These are phyloP conservation scores for Neonectria hederae DNA, from an alignment of 2,329 filamentous ascomycete species.

Conservation along the genomic window DNA sequence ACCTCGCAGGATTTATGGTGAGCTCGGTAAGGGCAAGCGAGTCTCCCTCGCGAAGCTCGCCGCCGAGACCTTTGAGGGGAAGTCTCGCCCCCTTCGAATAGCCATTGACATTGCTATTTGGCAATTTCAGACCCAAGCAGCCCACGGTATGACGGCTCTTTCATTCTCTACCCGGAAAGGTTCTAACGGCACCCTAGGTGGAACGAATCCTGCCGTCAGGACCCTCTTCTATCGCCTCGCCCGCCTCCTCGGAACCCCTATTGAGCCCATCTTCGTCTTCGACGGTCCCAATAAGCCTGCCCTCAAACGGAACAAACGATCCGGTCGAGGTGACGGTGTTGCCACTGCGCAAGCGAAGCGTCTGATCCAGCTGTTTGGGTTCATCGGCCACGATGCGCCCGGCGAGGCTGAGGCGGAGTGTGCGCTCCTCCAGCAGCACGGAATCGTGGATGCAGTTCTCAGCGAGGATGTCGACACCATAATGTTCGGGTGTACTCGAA, in stretches of 20 bases:
- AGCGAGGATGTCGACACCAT: constrained; percentile 97
- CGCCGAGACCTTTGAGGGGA: constrained; percentile 76
- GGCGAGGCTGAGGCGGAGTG: constrained; percentile 98
- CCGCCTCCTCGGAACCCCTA: constrained; percentile 77
- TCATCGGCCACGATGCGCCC: constrained; percentile 84
- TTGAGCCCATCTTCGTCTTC: constrained; percentile 90
- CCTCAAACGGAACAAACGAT: constrained; percentile 87
- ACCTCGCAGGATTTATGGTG: constrained; percentile 79
- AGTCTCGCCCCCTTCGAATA: constrained; percentile 76
- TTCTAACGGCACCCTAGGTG: constrained; percentile 60
- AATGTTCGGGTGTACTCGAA: constrained; percentile 91
- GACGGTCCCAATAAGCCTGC: constrained; percentile 86
- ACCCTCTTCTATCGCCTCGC: constrained; percentile 93
- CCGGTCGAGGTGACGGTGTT: constrained; percentile 70
- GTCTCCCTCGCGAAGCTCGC: constrained; percentile 86
- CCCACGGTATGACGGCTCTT: constrained; percentile 63
- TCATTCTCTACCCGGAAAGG: background rate
- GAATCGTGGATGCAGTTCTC: constrained; percentile 90
- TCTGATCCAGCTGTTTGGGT: constrained; percentile 85
- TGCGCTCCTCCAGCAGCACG: constrained; percentile 81
- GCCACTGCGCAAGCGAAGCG: constrained; percentile 82
- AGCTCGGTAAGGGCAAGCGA: constrained; percentile 83
- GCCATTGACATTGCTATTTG: constrained; percentile 97
- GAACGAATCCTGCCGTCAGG: constrained; percentile 87
- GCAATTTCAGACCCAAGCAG: constrained; percentile 92